Conservation (phyloP, 208 protist genomes). For the Crithidia brevicula region DNA sequence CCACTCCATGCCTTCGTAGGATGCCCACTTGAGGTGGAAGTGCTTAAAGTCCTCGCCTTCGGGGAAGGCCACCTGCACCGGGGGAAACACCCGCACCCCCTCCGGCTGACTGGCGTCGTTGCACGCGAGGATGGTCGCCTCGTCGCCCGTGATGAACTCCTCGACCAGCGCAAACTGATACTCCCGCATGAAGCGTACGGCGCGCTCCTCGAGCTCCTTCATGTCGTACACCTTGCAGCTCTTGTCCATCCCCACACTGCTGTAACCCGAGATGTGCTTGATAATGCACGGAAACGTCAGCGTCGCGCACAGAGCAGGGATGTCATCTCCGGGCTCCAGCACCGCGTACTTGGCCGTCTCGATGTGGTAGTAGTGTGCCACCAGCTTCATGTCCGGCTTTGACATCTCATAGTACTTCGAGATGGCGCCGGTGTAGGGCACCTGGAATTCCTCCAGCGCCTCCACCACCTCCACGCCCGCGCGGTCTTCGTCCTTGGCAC, state of each 20-base stretch:
- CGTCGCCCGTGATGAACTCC: constrained; percentile 89
- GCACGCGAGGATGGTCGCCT: constrained; percentile 87
- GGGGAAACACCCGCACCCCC: constrained; percentile 82
- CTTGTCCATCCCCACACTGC: constrained; percentile 91
- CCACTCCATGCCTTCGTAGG: constrained; percentile 92
- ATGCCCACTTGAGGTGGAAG: constrained; percentile 91
- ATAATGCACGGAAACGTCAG: constrained; percentile 84
- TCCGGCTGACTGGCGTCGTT: constrained; percentile 66
- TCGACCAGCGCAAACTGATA: constrained; percentile 88
- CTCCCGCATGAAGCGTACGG: constrained; percentile 67
- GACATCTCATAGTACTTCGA: constrained; percentile 91
- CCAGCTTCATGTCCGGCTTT: constrained; percentile 91
- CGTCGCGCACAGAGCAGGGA: constrained; percentile 37
- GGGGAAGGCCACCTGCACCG: constrained; percentile 82
- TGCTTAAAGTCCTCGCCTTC: constrained; percentile 91
- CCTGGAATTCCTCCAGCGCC: constrained; percentile 89
- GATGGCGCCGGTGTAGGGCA: constrained; percentile 88
- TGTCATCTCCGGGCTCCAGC: constrained; percentile 60
- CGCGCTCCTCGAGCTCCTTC: constrained; percentile 57
- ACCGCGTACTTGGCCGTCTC: constrained; percentile 66
- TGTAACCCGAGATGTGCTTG: constrained; percentile 92
- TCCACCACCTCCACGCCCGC: constrained; percentile 87
- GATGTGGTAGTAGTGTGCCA: constrained; percentile 84
- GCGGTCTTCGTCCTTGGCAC: constrained; percentile 88
- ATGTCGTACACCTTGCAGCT: constrained; percentile 81